Percentiles rank a stretch among this genome's conserved stretches.
These are phyloP conservation scores for Chiua sp. DNA, from an alignment of 1,284 basidiomycete species.

Conservation along the genomic window DNA sequence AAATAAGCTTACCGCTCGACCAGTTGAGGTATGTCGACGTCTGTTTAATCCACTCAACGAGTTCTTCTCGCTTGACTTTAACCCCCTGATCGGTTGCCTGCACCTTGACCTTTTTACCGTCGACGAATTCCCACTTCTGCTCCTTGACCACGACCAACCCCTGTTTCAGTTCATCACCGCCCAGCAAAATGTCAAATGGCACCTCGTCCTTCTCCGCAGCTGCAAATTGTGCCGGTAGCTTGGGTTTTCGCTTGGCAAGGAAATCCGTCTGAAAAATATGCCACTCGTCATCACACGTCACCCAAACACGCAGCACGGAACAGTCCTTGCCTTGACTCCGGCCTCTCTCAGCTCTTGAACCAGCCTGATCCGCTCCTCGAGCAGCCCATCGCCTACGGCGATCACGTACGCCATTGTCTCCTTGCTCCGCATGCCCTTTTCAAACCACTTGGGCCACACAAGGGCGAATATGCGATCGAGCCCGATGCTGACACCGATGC, in stretches of 20 bases:
- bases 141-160: slow-evolving; percentile 93
- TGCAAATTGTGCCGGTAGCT: slow-evolving; percentile 86
- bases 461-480: slow-evolving; percentile 97
- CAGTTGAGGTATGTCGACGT: slow-evolving; percentile 54
- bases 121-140: slow-evolving; percentile 83
- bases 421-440: slow-evolving; percentile 81
- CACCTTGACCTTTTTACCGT: slow-evolving; percentile 75
- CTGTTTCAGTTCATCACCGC: slow-evolving; percentile 83
- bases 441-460: slow-evolving; percentile 85
- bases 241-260: slow-evolving; percentile 92
- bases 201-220: slow-evolving; percentile 93
- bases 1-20: slow-evolving; percentile 47
- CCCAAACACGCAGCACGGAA: neutral
- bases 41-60: slow-evolving; percentile 72
- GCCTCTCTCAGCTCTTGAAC: slow-evolving; percentile 85
- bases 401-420: slow-evolving; percentile 96
- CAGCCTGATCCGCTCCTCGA: slow-evolving; percentile 87
- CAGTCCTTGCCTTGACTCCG: slow-evolving; percentile 78
- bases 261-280: slow-evolving; percentile 78
- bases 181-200: slow-evolving; percentile 92
- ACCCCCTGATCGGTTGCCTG: slow-evolving; percentile 69
- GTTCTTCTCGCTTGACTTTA: slow-evolving; percentile 68
- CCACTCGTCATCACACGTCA: slow-evolving; percentile 1
- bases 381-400: slow-evolving; percentile 89
- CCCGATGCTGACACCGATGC: slow-evolving; percentile 94